Base-by-base conservation (phyloP, 495 filamentous ascomycete genomes). In the Baudoinia panamericana region DNA sequence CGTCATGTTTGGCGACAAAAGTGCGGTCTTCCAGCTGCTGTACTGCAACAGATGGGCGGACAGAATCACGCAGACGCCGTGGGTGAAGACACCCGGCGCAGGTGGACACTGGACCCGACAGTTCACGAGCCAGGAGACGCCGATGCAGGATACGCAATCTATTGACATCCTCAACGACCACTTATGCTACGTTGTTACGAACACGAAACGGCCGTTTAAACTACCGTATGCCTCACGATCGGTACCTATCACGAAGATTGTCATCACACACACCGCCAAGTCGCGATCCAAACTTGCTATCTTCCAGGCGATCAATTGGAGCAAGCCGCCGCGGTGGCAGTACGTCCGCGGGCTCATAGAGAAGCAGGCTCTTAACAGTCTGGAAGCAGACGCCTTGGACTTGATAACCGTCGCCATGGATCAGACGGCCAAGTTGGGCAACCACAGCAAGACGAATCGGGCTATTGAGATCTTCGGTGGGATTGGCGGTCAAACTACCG, bases 141-240 rank as follows among this genome's bases (percentile, higher is more conserved):
- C 30, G 4, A 23, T 45, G 23, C 19, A 22, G 2, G 90, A 96
- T 60, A 75, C 81, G 49, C 90, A 97, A 56, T 75, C 80, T 45
- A 84, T 97, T 41, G 90, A 97, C 39, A 70, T 93, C 16, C 73
- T 82, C 51, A 93, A 87, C 59, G 92, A 96, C 48, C 88, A 96
- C 56, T 69, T 96, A 30, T 94, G 86, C 57, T 97, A 97, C 58
- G 84, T 94, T 27, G 71, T 96, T 32, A 85, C 83, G 11, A 83
- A 95, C 56, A 75, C 75, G 45, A 84, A 84, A 52, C 81, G 75
- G 0, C 86, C 88, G 1, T 95, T 85, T 84, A 83, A 93, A 64
- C 70, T 96, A 13, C 90, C 92, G 2, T 72, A 83, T 57, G 67
- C 71, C 32, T 70, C 81, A 24, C 69, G 75, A 19, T 95, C 95